Evolutionary conservation across 2,329 filamentous ascomycete species (phyloP).

Genomic region (Fusarium palustre): DNA sequence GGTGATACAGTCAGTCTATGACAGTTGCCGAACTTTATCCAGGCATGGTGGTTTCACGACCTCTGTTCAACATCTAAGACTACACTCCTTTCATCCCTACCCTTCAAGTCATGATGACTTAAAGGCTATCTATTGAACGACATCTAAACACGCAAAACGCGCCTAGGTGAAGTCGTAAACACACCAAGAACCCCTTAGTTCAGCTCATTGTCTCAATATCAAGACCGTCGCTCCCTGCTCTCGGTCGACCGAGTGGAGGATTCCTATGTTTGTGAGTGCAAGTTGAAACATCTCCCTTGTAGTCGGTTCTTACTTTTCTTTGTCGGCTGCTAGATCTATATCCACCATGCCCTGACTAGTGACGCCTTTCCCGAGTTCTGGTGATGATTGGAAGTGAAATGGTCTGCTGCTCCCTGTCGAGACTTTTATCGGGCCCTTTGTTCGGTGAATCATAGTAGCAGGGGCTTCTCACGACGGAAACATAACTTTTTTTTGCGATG

Average conservation of each 20-base stretch:
- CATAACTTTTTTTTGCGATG: too few relatives aligned
- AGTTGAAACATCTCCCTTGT: conserved; percentile 7
- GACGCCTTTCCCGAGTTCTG: conserved; percentile 18
- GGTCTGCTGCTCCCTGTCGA: neutral
- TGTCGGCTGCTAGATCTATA: conserved; percentile 1
- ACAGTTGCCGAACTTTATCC: conserved; percentile 11
- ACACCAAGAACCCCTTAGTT: conserved; percentile 16
- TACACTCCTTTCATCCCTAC: neutral
- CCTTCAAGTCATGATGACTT: conserved; percentile 10
- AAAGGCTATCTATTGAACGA: conserved; percentile 6
- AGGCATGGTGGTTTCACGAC: neutral
- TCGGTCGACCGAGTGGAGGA: conserved; percentile 10
- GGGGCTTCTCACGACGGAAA: neutral
- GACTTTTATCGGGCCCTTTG: conserved; percentile 6
- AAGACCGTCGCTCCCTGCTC: conserved; percentile 28
- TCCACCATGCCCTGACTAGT: conserved; percentile 8
- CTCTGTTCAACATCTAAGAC: conserved; percentile 3
- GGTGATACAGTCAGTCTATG: neutral
- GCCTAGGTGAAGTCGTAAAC: neutral
- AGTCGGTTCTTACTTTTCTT: neutral
- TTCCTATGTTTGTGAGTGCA: neutral
- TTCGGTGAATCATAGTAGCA: neutral
- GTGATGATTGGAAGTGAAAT: neutral
- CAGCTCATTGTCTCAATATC: conserved; percentile 29
- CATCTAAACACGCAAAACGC: conserved; percentile 28